A percentile compares a stretch with the other conserved stretches of the same genome.
Evolutionary conservation across 176 grass and related monocot species (phyloP).

Genomic region (Bromus sterilis): DNA sequence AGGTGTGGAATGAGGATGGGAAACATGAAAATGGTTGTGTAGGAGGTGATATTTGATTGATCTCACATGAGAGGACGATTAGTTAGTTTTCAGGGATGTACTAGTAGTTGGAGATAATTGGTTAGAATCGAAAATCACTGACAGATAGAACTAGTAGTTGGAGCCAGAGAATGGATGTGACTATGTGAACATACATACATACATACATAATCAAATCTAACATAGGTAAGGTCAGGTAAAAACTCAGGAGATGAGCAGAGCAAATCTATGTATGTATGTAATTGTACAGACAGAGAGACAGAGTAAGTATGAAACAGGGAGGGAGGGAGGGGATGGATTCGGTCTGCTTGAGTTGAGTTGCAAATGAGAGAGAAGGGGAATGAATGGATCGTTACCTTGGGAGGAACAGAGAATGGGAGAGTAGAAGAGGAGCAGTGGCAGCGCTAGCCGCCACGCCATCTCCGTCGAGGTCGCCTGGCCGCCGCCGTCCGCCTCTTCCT

Average conservation of each 20-base stretch:
- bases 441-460: slow-evolving; percentile 19
- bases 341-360: not conserved
- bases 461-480: not conserved
- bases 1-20: no score
- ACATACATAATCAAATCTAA: not conserved
- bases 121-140: no score
- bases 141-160: no score
- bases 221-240: not conserved
- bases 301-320: no score
- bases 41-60: no score
- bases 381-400: not conserved
- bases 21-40: no score
- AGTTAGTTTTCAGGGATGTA: no score
- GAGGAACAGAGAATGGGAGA: not conserved
- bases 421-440: slow-evolving; percentile 26
- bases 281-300: not conserved
- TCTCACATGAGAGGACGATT: no score
- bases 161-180: not conserved
- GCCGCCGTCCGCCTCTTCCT: no score
- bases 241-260: not conserved
- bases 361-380: not conserved
- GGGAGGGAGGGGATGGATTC: no score
- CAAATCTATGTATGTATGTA: not conserved
- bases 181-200: not conserved
- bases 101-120: no score